These are phyloP conservation scores for Coccomyxa subellipsoidea DNA, from an alignment of 163 green algal genomes.

Conservation along the genomic window DNA sequence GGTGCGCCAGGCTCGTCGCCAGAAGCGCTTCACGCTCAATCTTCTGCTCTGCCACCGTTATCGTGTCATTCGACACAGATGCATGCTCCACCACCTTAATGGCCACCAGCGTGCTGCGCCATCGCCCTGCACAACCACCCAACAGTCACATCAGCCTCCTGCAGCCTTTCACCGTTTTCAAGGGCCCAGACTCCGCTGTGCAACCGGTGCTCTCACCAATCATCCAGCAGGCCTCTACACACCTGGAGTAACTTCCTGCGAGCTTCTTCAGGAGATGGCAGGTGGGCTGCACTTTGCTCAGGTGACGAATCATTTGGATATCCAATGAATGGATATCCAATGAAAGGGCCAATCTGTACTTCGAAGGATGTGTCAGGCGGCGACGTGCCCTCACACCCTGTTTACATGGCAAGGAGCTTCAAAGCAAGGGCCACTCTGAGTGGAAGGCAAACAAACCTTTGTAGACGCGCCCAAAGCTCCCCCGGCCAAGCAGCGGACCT, in stretches of 20 bases:
- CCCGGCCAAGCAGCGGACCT: constrained; percentile 10
- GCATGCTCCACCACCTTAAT: constrained; percentile 23
- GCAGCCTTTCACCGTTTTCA: background rate
- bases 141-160: background rate
- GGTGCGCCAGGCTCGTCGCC: constrained; percentile 8
- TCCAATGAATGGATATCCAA: no score
- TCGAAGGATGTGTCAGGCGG: no score
- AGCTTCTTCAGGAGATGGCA: no score
- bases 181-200: no score
- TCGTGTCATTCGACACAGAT: background rate
- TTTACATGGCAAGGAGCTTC: background rate
- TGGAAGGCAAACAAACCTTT: background rate
- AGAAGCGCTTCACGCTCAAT: constrained; percentile 14
- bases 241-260: no score
- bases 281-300: no score
- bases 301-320: no score
- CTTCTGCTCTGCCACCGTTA: background rate
- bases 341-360: no score
- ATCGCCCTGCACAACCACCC: constrained; percentile 9
- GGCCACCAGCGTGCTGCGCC: constrained; percentile 12
- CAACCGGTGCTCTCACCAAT: no score
- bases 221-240: no score
- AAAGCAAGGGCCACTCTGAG: no score
- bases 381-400: no score
- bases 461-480: constrained; percentile 15